phyloP scores from a whole-genome alignment of 768 basidiomycete genomes.

The Lenzites betulinus region DNA sequence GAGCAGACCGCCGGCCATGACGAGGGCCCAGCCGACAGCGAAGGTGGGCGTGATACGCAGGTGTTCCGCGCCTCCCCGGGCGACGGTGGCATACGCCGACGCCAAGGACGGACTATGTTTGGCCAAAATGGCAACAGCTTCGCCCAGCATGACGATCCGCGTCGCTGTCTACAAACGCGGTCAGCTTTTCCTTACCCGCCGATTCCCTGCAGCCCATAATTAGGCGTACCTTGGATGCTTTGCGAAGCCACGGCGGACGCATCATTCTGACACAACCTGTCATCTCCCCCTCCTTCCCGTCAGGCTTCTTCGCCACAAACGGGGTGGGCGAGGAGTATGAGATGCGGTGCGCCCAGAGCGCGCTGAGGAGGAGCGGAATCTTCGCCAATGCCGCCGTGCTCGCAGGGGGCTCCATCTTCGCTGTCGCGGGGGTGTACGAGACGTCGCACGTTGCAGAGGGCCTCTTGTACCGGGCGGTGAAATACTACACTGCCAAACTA shows the following conservation, averaged over 20 bases:
- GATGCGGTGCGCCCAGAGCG: constrained; percentile 5
- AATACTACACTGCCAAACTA: no score
- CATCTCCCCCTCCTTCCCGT: background rate
- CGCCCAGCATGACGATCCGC: background rate
- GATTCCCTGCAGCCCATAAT: background rate
- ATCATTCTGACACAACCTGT: background rate
- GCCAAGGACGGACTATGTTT: background rate
- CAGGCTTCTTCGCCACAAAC: background rate
- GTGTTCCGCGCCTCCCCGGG: background rate
- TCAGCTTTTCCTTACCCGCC: background rate
- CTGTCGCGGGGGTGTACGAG: no score
- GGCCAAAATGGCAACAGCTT: constrained; percentile 1
- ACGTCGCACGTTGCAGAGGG: no score
- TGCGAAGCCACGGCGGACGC: background rate
- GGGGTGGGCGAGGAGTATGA: constrained; percentile 8
- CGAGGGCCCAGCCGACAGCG: constrained; percentile 15
- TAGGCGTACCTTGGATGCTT: constrained; percentile 1
- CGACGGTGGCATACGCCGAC: background rate
- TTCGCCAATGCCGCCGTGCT: background rate
- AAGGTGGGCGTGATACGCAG: constrained; percentile 18
- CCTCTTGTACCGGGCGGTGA: no score
- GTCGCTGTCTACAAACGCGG: background rate
- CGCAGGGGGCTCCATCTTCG: no score
- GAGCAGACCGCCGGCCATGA: constrained; percentile 13
- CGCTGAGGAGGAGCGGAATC: background rate